These are phyloP conservation scores for Cyclocybe cylindracea DNA, from an alignment of 768 basidiomycete genomes.

Conservation along the genomic window DNA sequence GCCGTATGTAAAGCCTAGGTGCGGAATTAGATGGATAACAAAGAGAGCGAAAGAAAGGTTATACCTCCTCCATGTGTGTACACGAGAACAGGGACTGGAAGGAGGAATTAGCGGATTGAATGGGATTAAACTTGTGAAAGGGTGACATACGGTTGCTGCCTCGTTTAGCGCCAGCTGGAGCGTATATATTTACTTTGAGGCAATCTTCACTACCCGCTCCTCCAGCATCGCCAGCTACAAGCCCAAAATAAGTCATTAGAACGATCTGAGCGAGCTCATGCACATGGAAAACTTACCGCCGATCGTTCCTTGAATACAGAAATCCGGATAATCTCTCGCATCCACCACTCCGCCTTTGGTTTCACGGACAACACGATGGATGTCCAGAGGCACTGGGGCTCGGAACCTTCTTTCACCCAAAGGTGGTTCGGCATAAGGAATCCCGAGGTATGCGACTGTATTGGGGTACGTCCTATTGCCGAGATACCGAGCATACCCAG, in stretches of 20 bases:
- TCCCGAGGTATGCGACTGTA: conserved; percentile 56
- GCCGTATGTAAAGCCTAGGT: conserved; percentile 53
- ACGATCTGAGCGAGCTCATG: neutral
- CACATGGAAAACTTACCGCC: conserved; percentile 33
- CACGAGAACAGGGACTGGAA: conserved; percentile 44
- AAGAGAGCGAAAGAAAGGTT: neutral
- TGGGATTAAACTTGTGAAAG: neutral
- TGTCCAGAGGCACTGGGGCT: conserved; percentile 54
- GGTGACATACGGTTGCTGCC: conserved; percentile 46
- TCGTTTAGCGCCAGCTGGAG: conserved; percentile 47
- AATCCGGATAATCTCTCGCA: conserved; percentile 53
- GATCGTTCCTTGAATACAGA: conserved; percentile 60
- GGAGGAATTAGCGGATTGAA: neutral
- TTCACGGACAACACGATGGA: conserved; percentile 36
- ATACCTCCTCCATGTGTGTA: conserved; percentile 53
- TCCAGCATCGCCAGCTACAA: conserved; percentile 52
- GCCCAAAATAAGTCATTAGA: neutral
- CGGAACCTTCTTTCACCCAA: conserved; percentile 53
- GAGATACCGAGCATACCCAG: conserved; percentile 59
- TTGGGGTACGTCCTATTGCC: conserved; percentile 55
- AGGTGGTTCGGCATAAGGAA: conserved; percentile 63
- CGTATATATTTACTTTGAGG: conserved; percentile 65
- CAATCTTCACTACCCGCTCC: conserved; percentile 71
- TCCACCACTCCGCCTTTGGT: conserved; percentile 43
- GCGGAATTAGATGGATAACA: neutral